These are phyloP conservation scores for Acanthamoeba lenticulata DNA, from an alignment of 208 protist genomes.

Conservation along the genomic window DNA sequence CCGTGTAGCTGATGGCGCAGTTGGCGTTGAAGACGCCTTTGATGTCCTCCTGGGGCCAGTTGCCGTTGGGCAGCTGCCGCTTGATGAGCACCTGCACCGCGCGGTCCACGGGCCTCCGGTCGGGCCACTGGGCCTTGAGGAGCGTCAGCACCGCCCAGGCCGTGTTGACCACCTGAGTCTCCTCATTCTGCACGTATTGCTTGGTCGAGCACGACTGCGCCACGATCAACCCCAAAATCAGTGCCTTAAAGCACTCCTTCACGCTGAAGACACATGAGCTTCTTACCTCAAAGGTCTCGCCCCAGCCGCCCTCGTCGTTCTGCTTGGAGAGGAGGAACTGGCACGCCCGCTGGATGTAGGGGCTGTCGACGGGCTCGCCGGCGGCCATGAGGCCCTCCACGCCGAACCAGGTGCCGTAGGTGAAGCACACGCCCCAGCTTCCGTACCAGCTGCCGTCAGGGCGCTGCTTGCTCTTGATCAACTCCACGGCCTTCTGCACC, in stretches of 20 bases:
- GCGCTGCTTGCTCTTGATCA: constrained; percentile 91
- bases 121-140: constrained; percentile 89
- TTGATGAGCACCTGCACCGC: constrained; percentile 85
- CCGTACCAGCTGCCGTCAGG: constrained; percentile 92
- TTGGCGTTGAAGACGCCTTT: constrained; percentile 98
- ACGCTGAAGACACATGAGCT: not conserved
- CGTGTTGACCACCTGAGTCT: constrained; percentile 96
- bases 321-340: constrained; percentile 95
- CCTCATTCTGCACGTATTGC: constrained; percentile 64
- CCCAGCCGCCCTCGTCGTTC: constrained; percentile 95
- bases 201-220: constrained; percentile 50
- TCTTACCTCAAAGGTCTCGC: constrained; percentile 90
- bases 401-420: constrained; percentile 97
- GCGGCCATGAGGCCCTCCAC: constrained; percentile 90
- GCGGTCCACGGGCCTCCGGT: constrained; percentile 85
- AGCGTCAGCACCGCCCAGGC: constrained; percentile 96
- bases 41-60: constrained; percentile 87
- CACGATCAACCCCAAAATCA: not conserved
- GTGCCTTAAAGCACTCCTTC: not conserved
- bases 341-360: constrained; percentile 81
- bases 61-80: constrained; percentile 81
- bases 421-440: constrained; percentile 98
- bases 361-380: constrained; percentile 23
- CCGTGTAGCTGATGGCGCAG: constrained; percentile 97
- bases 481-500: constrained; percentile 91